Evolutionary conservation across 1,284 basidiomycete genomes (phyloP).

Genomic region (Moniliophthora roreri): DNA sequence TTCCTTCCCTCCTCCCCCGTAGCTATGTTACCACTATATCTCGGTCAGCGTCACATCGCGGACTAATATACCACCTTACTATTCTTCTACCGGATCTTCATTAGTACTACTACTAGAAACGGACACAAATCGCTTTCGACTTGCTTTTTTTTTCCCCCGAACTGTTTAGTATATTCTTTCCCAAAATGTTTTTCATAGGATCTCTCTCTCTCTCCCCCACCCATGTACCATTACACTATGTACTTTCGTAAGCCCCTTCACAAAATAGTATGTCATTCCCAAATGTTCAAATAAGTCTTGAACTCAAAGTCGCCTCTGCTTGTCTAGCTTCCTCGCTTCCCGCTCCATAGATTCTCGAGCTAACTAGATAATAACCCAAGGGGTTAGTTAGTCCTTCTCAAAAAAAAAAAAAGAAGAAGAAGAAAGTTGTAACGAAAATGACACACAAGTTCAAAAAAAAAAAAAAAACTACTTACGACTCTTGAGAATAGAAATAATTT

Average conservation of each 20-base stretch:
- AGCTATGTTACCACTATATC: not conserved
- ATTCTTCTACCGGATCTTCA: not conserved
- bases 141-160: not conserved
- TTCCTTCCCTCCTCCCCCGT: not conserved
- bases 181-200: constrained; percentile 1
- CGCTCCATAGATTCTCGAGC: constrained; percentile 42
- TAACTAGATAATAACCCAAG: constrained; percentile 40
- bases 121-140: not conserved
- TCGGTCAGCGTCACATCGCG: not conserved
- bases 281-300: constrained; percentile 38
- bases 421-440: too few species aligned
- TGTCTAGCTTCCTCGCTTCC: constrained; percentile 47
- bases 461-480: constrained; percentile 33
- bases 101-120: not conserved
- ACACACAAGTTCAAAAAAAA: constrained; percentile 15
- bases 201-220: too few species aligned
- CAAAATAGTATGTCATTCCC: not conserved
- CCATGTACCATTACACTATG: constrained; percentile 7
- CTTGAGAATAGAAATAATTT: constrained; percentile 50
- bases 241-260: not conserved
- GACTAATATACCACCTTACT: not conserved
- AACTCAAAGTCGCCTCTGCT: constrained; percentile 48
- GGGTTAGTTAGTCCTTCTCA: constrained; percentile 11
- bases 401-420: constrained; percentile 10
- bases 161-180: not conserved